Conservation (phyloP, 345 rosid genomes). For the Gossypium raimondii region DNA sequence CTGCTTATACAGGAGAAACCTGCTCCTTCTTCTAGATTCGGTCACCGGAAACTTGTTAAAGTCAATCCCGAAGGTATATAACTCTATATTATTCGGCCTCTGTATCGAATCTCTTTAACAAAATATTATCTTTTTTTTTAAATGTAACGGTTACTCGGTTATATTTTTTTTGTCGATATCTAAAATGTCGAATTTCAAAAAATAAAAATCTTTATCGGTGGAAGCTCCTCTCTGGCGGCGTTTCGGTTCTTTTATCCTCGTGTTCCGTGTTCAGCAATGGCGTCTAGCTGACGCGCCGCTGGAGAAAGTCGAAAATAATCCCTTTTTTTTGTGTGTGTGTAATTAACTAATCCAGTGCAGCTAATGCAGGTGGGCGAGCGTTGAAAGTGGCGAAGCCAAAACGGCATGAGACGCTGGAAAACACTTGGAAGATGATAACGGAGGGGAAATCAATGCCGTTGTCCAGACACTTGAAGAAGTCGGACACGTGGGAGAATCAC, state of each 20-base stretch:
- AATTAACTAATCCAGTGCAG: background rate
- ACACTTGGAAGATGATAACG: conserved; percentile 23
- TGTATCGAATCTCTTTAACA: background rate
- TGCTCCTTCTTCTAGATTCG: conserved; percentile 44
- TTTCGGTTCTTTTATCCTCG: background rate
- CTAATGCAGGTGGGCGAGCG: conserved; percentile 6
- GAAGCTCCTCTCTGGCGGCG: background rate
- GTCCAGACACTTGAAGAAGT: conserved; percentile 39
- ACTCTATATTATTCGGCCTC: background rate
- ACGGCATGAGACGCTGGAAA: conserved; percentile 23
- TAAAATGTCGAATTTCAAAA: background rate
- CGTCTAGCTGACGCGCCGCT: background rate
- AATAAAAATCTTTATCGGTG: background rate
- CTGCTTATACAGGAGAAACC: conserved; percentile 4
- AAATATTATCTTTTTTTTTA: background rate
- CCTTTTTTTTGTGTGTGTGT: too few species aligned
- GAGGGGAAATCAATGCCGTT: conserved; percentile 11
- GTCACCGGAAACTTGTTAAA: conserved; percentile 34
- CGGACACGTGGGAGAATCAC: conserved; percentile 36
- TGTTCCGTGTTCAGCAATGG: background rate
- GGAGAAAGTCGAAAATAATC: background rate
- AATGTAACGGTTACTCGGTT: background rate
- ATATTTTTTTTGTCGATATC: background rate
- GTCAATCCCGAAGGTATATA: conserved; percentile 22
- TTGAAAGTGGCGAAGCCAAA: conserved; percentile 16